Percentiles rank a stretch among this genome's conserved stretches.
Conservation (phyloP, 1,284 basidiomycete species). For the Kalmanozyma brasiliensis region DNA sequence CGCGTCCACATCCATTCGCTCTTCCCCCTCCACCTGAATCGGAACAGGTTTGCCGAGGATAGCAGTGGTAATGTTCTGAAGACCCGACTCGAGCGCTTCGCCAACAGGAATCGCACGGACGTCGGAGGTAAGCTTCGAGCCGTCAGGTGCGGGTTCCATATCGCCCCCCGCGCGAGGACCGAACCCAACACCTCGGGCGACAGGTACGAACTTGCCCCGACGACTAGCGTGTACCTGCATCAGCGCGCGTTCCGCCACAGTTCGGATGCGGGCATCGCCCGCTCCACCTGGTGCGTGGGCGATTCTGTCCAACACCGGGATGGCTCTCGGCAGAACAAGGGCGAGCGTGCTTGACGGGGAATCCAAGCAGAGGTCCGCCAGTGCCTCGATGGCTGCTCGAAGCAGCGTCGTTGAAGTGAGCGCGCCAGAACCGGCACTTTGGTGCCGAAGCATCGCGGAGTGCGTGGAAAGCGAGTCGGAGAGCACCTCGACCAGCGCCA, state of each 20-base stretch:
- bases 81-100: conserved; percentile 8
- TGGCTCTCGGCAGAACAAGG: conserved; percentile 24
- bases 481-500: conserved; percentile 46
- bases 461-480: conserved; percentile 25
- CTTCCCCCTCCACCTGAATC: conserved; percentile 3
- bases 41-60: conserved; percentile 6
- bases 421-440: conserved; percentile 13
- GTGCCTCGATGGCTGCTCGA: conserved; percentile 7
- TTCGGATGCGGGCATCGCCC: conserved; percentile 9
- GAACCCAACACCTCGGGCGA: conserved; percentile 41
- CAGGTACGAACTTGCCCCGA: conserved; percentile 39
- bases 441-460: conserved; percentile 14
- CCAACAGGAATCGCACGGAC: conserved; percentile 11
- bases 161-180: conserved; percentile 30
- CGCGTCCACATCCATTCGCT: conserved; percentile 32
- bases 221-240: conserved; percentile 19
- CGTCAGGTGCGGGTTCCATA: conserved; percentile 32
- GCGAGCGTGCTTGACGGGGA: conserved; percentile 33
- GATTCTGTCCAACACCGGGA: conserved; percentile 21
- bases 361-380: conserved; percentile 28
- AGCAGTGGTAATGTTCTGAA: conserved; percentile 4
- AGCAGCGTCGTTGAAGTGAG: conserved; percentile 14
- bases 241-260: conserved; percentile 19
- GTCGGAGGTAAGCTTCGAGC: conserved; percentile 25
- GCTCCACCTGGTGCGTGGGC: conserved; percentile 23